phyloP scores from a whole-genome alignment of 139 green algal genomes.

The Spirogloea muscicola region DNA sequence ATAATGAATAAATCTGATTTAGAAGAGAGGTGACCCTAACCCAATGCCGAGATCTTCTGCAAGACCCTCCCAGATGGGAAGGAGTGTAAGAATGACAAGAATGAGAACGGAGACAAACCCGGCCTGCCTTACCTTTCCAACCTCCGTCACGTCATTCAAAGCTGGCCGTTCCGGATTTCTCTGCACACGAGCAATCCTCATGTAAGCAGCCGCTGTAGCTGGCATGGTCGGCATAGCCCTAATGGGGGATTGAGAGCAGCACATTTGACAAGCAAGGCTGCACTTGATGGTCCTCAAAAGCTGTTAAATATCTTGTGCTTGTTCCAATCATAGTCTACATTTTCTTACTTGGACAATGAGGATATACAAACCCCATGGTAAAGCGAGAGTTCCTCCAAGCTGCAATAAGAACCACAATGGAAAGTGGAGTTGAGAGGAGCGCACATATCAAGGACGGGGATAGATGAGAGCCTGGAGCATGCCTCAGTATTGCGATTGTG shows the following conservation, averaged over 20 bases:
- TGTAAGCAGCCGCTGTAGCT: background rate
- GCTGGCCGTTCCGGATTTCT: conserved; percentile 31
- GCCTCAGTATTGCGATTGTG: too few species aligned
- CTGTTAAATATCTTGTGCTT: too few species aligned
- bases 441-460: too few species aligned
- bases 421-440: too few species aligned
- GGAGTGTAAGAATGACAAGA: conserved; percentile 13
- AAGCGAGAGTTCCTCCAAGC: conserved; percentile 3
- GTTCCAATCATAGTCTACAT: too few species aligned
- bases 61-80: conserved; percentile 19
- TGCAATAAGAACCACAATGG: too few species aligned
- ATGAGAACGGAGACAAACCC: background rate
- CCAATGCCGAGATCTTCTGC: conserved; percentile 22
- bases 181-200: conserved; percentile 4
- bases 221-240: background rate
- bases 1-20: too few species aligned
- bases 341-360: conserved; percentile 24
- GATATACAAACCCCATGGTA: conserved; percentile 28
- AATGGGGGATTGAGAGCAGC: background rate
- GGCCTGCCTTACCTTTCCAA: background rate
- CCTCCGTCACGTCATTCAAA: conserved; percentile 26
- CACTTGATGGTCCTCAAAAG: too few species aligned
- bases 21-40: conserved; percentile 7
- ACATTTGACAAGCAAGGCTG: background rate
- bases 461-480: too few species aligned